Evolutionary conservation across 179 eudicot species (phyloP).

Genomic region (Silene coronaria): DNA sequence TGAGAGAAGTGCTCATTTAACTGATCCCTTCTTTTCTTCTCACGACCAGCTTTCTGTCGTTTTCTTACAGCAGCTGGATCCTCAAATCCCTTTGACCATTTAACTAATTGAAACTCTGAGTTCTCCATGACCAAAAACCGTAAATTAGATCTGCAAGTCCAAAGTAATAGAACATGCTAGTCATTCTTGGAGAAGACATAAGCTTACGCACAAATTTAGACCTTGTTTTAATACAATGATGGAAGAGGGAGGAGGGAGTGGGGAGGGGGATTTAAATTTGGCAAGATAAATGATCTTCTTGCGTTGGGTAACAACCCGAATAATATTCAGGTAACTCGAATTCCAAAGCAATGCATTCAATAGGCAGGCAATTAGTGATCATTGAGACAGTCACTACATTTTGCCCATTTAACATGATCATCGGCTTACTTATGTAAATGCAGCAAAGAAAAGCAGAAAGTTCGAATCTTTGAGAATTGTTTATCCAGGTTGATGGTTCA

Average conservation of each 20-base stretch:
- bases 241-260: no score
- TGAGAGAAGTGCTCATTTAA: slow-evolving; percentile 70
- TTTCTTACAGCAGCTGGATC: slow-evolving; percentile 29
- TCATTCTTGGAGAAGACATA: not conserved
- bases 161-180: not conserved
- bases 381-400: not conserved
- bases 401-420: not conserved
- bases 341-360: not conserved
- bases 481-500: not conserved
- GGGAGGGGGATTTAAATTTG: no score
- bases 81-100: slow-evolving; percentile 15
- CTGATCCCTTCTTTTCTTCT: slow-evolving; percentile 74
- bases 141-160: slow-evolving; percentile 7
- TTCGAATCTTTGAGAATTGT: not conserved
- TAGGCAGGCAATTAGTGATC: not conserved
- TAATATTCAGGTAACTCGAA: not conserved
- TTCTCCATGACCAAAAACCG: slow-evolving; percentile 3
- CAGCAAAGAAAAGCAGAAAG: not conserved
- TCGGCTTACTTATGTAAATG: not conserved
- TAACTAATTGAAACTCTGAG: slow-evolving; percentile 16
- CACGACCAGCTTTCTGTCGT: slow-evolving; percentile 76
- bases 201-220: not conserved
- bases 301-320: no score
- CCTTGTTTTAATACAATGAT: not conserved
- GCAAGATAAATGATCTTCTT: not conserved